phyloP scores from a whole-genome alignment of 805 yeast genomes.

The Babjeviella inositovora region DNA sequence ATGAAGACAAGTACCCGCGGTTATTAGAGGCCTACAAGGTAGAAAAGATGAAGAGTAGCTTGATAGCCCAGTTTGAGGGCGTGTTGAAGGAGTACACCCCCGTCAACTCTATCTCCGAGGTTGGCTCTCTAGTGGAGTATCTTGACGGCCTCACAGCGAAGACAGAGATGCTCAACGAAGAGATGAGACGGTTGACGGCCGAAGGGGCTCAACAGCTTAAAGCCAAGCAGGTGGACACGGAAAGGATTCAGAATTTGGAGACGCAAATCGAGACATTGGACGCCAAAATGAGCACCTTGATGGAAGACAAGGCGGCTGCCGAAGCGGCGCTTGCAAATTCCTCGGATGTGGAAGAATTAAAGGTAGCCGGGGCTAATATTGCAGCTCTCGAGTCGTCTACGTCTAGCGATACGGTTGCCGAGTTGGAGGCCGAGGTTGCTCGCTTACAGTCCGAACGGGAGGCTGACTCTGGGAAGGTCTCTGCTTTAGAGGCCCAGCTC shows the following conservation, averaged over 20 bases:
- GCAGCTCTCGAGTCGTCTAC: no score
- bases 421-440: no score
- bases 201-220: constrained; percentile 7
- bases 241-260: constrained; percentile 3
- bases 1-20: constrained; percentile 82
- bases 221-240: constrained; percentile 1
- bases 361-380: background rate
- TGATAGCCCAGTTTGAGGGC: constrained; percentile 48
- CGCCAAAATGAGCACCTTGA: background rate
- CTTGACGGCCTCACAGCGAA: constrained; percentile 47
- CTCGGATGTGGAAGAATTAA: constrained; percentile 1
- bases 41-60: constrained; percentile 53
- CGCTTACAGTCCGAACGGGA: no score
- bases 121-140: constrained; percentile 54
- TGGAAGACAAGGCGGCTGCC: no score
- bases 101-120: constrained; percentile 55
- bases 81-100: constrained; percentile 73
- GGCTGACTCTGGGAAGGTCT: no score
- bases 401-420: no score
- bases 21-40: constrained; percentile 71
- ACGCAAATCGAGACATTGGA: constrained; percentile 3
- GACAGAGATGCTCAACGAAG: constrained; percentile 43
- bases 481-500: no score
- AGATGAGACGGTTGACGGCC: constrained; percentile 32
- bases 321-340: no score